A percentile compares a stretch with the other conserved stretches of the same genome.
Evolutionary conservation across 495 filamentous ascomycete genomes (phyloP).

Genomic region (Talaromyces ruber): DNA sequence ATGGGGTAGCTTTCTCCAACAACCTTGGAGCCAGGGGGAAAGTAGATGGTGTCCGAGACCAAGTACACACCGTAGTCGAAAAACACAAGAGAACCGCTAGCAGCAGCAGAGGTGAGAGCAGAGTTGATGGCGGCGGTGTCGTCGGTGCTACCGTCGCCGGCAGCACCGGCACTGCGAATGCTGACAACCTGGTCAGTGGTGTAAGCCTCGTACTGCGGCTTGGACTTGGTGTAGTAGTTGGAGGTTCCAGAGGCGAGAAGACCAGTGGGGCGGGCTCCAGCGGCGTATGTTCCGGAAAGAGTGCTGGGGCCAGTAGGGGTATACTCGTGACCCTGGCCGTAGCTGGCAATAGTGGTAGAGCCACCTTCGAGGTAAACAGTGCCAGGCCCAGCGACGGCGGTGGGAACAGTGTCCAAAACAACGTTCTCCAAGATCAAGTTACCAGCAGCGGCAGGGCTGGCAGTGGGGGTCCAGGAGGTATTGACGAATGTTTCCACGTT

Average conservation of each 20-base stretch:
- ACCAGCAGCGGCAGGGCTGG: constrained; percentile 56
- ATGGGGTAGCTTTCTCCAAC: constrained; percentile 42
- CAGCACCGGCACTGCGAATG: constrained; percentile 40
- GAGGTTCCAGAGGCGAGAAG: constrained; percentile 33
- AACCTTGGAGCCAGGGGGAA: constrained; percentile 21
- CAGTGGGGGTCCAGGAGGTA: constrained; percentile 55
- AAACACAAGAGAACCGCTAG: constrained; percentile 23
- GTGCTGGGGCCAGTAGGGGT: constrained; percentile 25
- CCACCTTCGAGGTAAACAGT: constrained; percentile 64
- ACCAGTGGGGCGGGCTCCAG: constrained; percentile 22
- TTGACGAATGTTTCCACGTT: constrained; percentile 60
- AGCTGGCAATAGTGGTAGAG: constrained; percentile 56
- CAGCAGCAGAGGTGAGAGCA: constrained; percentile 19
- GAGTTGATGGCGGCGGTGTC: constrained; percentile 39
- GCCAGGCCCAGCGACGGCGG: constrained; percentile 42
- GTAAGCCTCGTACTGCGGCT: constrained; percentile 54
- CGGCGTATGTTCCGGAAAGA: constrained; percentile 28
- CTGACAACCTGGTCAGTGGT: constrained; percentile 42
- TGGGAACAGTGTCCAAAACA: constrained; percentile 51
- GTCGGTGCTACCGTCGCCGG: constrained; percentile 60
- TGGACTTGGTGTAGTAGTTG: constrained; percentile 53
- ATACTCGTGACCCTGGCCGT: constrained; percentile 68
- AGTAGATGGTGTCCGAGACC: constrained; percentile 22
- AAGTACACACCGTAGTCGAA: constrained; percentile 27
- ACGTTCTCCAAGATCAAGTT: constrained; percentile 83